Conservation (phyloP, 1,284 basidiomycete genomes). For the Meira miltonrushii region DNA sequence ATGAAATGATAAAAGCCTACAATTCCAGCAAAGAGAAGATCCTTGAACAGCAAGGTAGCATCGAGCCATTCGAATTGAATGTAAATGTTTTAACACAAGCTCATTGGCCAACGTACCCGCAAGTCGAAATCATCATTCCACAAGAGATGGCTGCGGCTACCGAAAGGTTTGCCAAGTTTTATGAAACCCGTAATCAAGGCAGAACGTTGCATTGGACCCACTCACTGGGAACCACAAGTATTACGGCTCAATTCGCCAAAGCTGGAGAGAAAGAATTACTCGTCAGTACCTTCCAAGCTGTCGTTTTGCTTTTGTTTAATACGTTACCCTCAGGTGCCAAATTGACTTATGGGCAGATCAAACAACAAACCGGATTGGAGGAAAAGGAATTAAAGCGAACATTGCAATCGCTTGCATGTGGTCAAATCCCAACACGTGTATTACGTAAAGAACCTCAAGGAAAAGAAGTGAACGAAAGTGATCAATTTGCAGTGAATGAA, state of each 20-base stretch:
- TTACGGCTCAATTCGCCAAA: conserved; percentile 51
- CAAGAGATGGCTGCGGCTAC: conserved; percentile 19
- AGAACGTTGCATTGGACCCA: conserved; percentile 49
- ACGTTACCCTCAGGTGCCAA: conserved; percentile 52
- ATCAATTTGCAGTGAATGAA: conserved; percentile 76
- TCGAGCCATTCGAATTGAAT: conserved; percentile 53
- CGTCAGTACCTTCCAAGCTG: conserved; percentile 82
- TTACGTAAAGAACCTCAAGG: conserved; percentile 74
- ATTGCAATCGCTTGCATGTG: conserved; percentile 84
- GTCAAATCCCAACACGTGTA: conserved; percentile 70
- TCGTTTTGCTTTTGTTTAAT: conserved; percentile 87
- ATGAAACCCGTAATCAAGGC: conserved; percentile 41
- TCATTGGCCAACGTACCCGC: conserved; percentile 58
- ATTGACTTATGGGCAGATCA: conserved; percentile 68
- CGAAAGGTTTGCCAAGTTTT: conserved; percentile 39
- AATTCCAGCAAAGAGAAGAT: conserved; percentile 52
- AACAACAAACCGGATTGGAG: conserved; percentile 64
- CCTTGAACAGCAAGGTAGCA: conserved; percentile 17
- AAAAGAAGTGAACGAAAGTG: conserved; percentile 70
- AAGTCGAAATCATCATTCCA: conserved; percentile 30
- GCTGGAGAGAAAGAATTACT: conserved; percentile 76
- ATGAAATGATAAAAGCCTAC: conserved; percentile 62
- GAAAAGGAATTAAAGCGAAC: conserved; percentile 68
- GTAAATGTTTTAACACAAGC: conserved; percentile 59
- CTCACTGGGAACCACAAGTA: conserved; percentile 38